phyloP scores from a whole-genome alignment of 2,329 filamentous ascomycete species.

The Apiospora saccharicola region DNA sequence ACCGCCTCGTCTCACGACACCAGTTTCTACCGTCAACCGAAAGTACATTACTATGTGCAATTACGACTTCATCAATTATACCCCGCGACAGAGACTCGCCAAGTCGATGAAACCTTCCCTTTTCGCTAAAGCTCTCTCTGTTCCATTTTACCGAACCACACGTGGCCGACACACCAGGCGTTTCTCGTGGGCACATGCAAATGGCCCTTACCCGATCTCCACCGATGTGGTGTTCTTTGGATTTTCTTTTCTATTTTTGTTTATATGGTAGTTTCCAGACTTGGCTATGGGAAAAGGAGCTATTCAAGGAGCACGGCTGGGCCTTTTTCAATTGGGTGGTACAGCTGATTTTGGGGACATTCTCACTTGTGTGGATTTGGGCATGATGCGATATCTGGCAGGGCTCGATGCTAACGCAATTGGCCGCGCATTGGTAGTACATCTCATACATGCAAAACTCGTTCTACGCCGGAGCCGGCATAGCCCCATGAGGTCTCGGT shows the following conservation, averaged over 20 bases:
- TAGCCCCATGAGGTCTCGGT: neutral
- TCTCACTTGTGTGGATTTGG: neutral
- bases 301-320: neutral
- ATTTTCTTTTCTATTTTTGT: neutral
- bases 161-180: slow-evolving; percentile 7
- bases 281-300: slow-evolving; percentile 6
- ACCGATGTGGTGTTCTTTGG: neutral
- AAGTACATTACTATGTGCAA: neutral
- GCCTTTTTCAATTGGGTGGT: neutral
- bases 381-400: neutral
- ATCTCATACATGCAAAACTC: neutral
- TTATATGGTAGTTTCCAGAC: slow-evolving; percentile 15
- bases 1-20: neutral
- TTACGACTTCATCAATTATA: slow-evolving; percentile 7
- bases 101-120: neutral
- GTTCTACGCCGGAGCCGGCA: neutral
- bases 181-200: neutral
- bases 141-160: neutral
- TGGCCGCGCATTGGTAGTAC: neutral
- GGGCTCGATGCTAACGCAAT: neutral
- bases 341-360: neutral
- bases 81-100: slow-evolving; percentile 5
- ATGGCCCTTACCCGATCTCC: neutral
- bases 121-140: neutral
- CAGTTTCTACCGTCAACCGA: neutral